Percentiles rank a stretch among this genome's conserved stretches.
Evolutionary conservation across 176 grass and related monocot genomes (phyloP).

Genomic region (Oropetium thomaeum): DNA sequence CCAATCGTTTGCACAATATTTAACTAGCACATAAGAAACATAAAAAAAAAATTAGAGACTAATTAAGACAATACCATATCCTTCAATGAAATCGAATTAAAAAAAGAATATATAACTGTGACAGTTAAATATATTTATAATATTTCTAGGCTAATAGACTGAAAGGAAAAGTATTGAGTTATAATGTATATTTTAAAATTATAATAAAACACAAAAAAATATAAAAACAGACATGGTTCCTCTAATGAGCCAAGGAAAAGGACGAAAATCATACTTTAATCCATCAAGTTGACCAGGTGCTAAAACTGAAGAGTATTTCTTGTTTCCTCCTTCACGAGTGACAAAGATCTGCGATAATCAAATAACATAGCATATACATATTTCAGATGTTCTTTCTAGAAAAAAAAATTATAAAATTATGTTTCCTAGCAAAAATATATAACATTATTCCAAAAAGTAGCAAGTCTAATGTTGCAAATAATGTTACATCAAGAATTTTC

Average conservation of each 20-base stretch:
- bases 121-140: neutral
- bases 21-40: too few relatives aligned
- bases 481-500: slow-evolving; percentile 10
- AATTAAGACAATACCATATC: neutral
- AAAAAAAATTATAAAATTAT: neutral
- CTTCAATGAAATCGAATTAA: neutral
- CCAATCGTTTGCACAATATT: too few relatives aligned
- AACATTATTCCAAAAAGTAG: neutral
- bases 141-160: neutral
- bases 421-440: slow-evolving; percentile 7
- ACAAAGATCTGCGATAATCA: slow-evolving; percentile 73
- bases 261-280: slow-evolving; percentile 58
- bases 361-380: slow-evolving; percentile 1
- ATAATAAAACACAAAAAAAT: neutral
- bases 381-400: neutral
- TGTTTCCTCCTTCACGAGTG: slow-evolving; percentile 76
- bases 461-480: neutral
- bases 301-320: slow-evolving; percentile 88
- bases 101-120: neutral
- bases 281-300: slow-evolving; percentile 77
- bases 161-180: neutral
- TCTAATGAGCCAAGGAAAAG: slow-evolving; percentile 8
- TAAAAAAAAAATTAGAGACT: too few relatives aligned
- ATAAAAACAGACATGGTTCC: neutral
- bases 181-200: neutral